phyloP scores from a whole-genome alignment of 164 flowering plant genomes.

The Berberis vulgaris region DNA sequence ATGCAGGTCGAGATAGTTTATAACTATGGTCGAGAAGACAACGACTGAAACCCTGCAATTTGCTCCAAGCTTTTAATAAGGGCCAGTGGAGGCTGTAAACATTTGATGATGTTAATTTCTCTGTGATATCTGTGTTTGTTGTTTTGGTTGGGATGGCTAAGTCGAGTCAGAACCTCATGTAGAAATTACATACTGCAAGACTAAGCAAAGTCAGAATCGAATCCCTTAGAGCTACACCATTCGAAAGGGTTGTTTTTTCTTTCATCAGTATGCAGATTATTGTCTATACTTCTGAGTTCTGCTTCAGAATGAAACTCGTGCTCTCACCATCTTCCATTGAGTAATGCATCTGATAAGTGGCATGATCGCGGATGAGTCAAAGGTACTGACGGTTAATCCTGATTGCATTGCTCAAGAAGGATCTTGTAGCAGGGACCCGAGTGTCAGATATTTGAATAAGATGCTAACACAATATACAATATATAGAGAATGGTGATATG shows the following conservation, averaged over 20 bases:
- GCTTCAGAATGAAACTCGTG: not conserved
- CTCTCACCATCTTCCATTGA: too few species aligned
- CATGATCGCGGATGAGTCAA: too few species aligned
- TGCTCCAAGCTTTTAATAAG: slow-evolving; percentile 1
- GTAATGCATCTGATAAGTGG: too few species aligned
- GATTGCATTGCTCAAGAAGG: too few species aligned
- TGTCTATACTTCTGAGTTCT: not conserved
- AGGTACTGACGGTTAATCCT: too few species aligned
- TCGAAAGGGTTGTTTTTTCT: not conserved
- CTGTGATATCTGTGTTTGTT: not conserved
- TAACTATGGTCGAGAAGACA: slow-evolving; percentile 68
- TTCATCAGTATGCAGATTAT: not conserved
- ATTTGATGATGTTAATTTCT: slow-evolving; percentile 2
- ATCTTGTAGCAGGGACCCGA: too few species aligned
- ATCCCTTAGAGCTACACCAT: not conserved
- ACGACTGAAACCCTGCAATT: slow-evolving; percentile 21
- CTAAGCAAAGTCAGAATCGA: not conserved
- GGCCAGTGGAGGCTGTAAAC: not conserved
- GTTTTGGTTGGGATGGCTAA: slow-evolving; percentile 1
- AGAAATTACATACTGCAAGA: not conserved
- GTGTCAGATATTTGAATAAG: too few species aligned
- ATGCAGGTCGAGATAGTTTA: slow-evolving; percentile 81
- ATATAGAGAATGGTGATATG: too few species aligned
- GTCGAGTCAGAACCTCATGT: not conserved
- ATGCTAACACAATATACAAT: too few species aligned